Evolutionary conservation across 192 early-diverging fungal species (phyloP).

Genomic region (Rhizophagus sp.): DNA sequence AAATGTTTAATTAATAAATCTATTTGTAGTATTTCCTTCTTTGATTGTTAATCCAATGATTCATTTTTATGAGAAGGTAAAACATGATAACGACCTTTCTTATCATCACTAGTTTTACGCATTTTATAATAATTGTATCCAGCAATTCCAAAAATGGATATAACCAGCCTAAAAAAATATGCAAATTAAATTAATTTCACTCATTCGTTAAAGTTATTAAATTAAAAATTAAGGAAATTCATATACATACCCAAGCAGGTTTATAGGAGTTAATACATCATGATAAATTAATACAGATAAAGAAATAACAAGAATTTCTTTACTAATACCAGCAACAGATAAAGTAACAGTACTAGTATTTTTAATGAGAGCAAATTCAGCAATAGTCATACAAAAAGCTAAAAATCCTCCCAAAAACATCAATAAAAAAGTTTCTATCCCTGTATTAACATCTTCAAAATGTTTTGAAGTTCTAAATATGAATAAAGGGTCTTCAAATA

Average conservation of each 20-base stretch:
- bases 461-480: conserved; percentile 50
- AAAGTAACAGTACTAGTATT: conserved; percentile 77
- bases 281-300: conserved; percentile 70
- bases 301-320: conserved; percentile 78
- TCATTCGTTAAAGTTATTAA: neutral
- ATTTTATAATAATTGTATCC: conserved; percentile 33
- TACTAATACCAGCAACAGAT: conserved; percentile 78
- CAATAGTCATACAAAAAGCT: conserved; percentile 78
- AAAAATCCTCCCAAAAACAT: conserved; percentile 68
- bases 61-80: conserved; percentile 11
- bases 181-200: neutral
- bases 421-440: conserved; percentile 48
- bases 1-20: too few relatives aligned
- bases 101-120: neutral
- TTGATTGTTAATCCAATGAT: neutral
- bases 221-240: neutral
- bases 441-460: conserved; percentile 49
- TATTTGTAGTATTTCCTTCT: too few relatives aligned
- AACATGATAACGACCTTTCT: conserved; percentile 12
- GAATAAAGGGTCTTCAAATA: conserved; percentile 58
- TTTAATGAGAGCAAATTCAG: conserved; percentile 78
- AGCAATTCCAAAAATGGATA: conserved; percentile 59
- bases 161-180: conserved; percentile 41
- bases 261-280: conserved; percentile 67
- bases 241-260: conserved; percentile 59